A percentile compares a stretch with the other conserved stretches of the same genome.
These are phyloP conservation scores for Calycina marina DNA, from an alignment of 2,329 filamentous ascomycete species.

Conservation along the genomic window DNA sequence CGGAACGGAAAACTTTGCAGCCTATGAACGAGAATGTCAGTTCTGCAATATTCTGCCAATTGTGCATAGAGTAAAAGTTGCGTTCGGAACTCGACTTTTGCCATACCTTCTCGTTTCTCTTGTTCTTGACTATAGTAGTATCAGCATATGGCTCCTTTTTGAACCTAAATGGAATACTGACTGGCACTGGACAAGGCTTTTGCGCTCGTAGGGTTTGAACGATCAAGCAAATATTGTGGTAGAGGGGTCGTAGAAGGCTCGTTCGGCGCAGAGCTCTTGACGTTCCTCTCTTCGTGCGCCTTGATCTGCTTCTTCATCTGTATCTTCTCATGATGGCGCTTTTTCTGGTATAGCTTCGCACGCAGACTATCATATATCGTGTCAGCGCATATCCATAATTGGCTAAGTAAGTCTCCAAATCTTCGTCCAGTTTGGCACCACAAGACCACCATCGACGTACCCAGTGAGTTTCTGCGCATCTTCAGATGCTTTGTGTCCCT, in stretches of 20 bases:
- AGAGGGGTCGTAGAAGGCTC: constrained; percentile 71
- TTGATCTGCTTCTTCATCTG: constrained; percentile 93
- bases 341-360: constrained; percentile 87
- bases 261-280: constrained; percentile 68
- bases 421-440: too few relatives aligned
- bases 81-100: too few relatives aligned
- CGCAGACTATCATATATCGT: too few relatives aligned
- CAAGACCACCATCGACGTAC: too few relatives aligned
- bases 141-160: constrained; percentile 1
- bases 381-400: too few relatives aligned
- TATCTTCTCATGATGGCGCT: constrained; percentile 93
- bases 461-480: constrained; percentile 97
- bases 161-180: not conserved
- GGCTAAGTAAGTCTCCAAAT: too few relatives aligned
- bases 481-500: constrained; percentile 75
- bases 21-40: not conserved
- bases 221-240: constrained; percentile 86
- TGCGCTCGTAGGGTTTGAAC: constrained; percentile 40
- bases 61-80: too few relatives aligned
- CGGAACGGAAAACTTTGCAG: constrained; percentile 62
- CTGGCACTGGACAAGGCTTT: constrained; percentile 65
- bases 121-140: constrained; percentile 57
- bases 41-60: not conserved
- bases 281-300: constrained; percentile 88
- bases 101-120: constrained; percentile 83